These are phyloP conservation scores for Bacidia rubella DNA, from an alignment of 495 filamentous ascomycete species.

Conservation along the genomic window DNA sequence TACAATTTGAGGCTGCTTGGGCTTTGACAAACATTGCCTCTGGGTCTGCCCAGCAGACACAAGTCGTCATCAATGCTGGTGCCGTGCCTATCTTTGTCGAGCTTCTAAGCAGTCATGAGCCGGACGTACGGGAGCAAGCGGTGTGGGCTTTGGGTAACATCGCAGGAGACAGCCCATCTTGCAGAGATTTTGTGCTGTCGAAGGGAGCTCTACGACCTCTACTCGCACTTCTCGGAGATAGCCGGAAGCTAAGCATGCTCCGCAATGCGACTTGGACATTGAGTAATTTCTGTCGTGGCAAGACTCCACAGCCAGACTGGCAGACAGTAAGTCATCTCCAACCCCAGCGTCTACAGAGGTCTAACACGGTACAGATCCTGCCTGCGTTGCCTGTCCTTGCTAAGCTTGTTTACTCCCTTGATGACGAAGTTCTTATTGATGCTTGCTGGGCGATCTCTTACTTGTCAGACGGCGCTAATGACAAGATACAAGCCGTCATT, in stretches of 20 bases:
- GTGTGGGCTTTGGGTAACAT: slow-evolving; percentile 99
- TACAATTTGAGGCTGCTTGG: slow-evolving; percentile 99
- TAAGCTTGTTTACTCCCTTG: slow-evolving; percentile 95
- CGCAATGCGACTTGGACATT: slow-evolving; percentile 98
- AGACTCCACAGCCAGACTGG: slow-evolving; percentile 98
- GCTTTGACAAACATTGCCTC: slow-evolving; percentile 99
- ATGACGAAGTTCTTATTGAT: slow-evolving; percentile 97
- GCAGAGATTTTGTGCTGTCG: slow-evolving; percentile 87
- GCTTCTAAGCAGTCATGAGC: slow-evolving; percentile 85
- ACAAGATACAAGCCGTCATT: slow-evolving; percentile 99
- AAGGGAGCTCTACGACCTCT: slow-evolving; percentile 84
- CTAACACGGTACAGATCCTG: slow-evolving; percentile 50
- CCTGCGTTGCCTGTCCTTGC: slow-evolving; percentile 93
- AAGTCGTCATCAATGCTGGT: slow-evolving; percentile 96
- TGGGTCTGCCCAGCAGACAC: slow-evolving; percentile 90
- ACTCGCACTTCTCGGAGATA: slow-evolving; percentile 80
- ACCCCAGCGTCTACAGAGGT: not conserved
- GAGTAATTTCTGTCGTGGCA: slow-evolving; percentile 99
- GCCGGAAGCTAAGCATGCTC: slow-evolving; percentile 98
- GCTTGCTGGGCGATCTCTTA: slow-evolving; percentile 99
- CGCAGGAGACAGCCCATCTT: slow-evolving; percentile 93
- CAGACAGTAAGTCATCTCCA: slow-evolving; percentile 52
- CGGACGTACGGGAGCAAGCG: slow-evolving; percentile 96
- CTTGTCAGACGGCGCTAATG: slow-evolving; percentile 95
- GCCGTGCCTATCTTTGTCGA: slow-evolving; percentile 98